Evolutionary conservation across 2,329 filamentous ascomycete species (phyloP), one percentile per base, ranked within the genome.

Genomic region (Gnomoniopsis sp.): DNA sequence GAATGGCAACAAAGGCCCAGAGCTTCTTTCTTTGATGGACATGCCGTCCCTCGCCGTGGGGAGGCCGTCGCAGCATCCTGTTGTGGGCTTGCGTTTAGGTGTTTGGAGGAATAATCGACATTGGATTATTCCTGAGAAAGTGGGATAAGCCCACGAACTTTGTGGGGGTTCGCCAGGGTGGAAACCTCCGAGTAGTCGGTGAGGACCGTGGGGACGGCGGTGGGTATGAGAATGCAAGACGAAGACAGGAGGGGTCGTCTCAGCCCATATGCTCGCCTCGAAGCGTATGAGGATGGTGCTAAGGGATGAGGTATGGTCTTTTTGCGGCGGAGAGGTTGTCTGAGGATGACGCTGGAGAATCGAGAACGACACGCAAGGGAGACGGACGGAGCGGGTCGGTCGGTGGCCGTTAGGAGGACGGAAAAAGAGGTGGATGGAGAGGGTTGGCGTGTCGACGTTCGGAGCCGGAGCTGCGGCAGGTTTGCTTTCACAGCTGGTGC

Each of bases 51-150:
- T 79, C 77, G 74, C 77, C 77, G 53, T 26, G 23, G 73, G 79
- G 77, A 76, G 80, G 80, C 79, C 79, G 80, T 79, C 79, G 82
- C 76, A 79, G 72, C 80, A 83, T 85, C 63, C 67, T 79, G 76
- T 62, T 41, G 53, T 55, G 52, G 51, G 55, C 38, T 26, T 22
- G 50, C 53, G 53, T 60, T 58, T 62, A 60, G 47, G 36, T 48
- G 58, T 36, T 48, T 53, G 36, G 36, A 30, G 54, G 44, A 47
- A 57, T 34, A 47, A 52, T 52, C 53, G 55, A 55, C 60, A 62
- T 62, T 55, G 59, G 60, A 58, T 22, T 53, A 44, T 58, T 21
- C 33, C 19, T 22, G 46, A 7, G 19, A 10, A 22, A 19, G 46
- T 50, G 53, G 47, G 46, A 56, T 17, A n/a, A n/a, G 36, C 46